These are phyloP conservation scores for Parastagonospora nodorum DNA, from an alignment of 2,329 filamentous ascomycete genomes.

Conservation along the genomic window DNA sequence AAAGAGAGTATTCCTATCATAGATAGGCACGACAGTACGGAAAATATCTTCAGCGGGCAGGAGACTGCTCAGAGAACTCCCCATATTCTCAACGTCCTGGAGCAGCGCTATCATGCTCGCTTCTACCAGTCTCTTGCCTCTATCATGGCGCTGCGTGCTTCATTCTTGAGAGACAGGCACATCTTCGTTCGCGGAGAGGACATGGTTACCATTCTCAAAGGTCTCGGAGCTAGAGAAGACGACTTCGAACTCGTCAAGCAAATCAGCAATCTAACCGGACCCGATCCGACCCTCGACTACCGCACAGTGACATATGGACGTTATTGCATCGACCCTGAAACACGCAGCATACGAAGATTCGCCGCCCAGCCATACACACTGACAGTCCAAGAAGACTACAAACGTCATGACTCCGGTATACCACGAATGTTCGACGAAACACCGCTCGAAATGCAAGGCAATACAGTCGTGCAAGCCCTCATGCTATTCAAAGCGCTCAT, in stretches of 20 bases:
- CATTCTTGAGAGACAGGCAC: not conserved
- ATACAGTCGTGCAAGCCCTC: slow-evolving; percentile 3
- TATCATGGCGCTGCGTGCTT: slow-evolving; percentile 1
- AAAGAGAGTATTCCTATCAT: not conserved
- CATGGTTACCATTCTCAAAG: slow-evolving; percentile 2
- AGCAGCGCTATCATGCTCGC: slow-evolving; percentile 1
- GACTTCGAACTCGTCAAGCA: slow-evolving; percentile 2
- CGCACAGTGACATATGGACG: slow-evolving; percentile 2
- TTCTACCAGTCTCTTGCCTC: slow-evolving; percentile 2
- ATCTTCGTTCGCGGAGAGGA: slow-evolving; percentile 3
- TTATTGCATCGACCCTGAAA: slow-evolving; percentile 5
- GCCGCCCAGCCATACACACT: slow-evolving; percentile 1
- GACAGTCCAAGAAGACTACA: slow-evolving; percentile 5
- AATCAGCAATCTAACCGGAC: slow-evolving; percentile 3
- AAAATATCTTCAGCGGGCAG: not conserved
- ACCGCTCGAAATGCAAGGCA: slow-evolving; percentile 4
- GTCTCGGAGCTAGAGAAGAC: slow-evolving; percentile 2
- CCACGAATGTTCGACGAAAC: slow-evolving; percentile 4
- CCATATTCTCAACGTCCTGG: not conserved
- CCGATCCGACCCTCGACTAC: slow-evolving; percentile 4
- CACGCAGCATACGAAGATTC: slow-evolving; percentile 1
- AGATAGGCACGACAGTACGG: no score
- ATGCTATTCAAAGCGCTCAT: slow-evolving; percentile 5
- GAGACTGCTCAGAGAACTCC: not conserved
- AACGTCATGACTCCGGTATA: slow-evolving; percentile 3